Base-by-base conservation (phyloP, 2,329 filamentous ascomycete species). In the Penicillium sp. region DNA sequence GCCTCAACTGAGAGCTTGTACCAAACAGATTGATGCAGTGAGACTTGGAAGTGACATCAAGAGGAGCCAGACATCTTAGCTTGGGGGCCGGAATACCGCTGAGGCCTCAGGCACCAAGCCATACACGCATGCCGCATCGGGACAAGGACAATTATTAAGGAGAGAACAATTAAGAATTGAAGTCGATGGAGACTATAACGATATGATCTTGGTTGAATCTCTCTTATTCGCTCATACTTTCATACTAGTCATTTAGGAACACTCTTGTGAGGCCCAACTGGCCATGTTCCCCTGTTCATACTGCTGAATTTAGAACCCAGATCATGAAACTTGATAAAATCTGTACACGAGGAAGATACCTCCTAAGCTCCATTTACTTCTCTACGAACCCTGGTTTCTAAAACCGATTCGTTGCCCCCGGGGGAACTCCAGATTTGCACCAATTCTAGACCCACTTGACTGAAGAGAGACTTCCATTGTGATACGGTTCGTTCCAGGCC, bases 401-500 rank as follows among this genome's bases (percentile, higher is more conserved):
- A 10, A 28, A 43, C 52, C 11, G 35, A 43, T 43, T 54, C 52
- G 28, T 54, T 54, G 8, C 22, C 52, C 37, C 38, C 19, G 7
- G 37, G 25, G 10, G 52, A 42, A 22, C 35, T 40, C 64, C 64
- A 65, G 11, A 66, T 58, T 16, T 63, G 25, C 1, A 66, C 52
- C 5, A 68, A 28, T 60, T 73, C 72, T 37, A 79, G 61, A 1
- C 76, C 76, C 1, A 66, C 70, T 5, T 63, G 66, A 19, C 69
- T 69, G 2, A 76, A 63, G 22, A 79, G 53, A 6, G 57, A 52
- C 35, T 65, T 69, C 73, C 76, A 81, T 60, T 79, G 75, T 19
- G 59, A 66, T 53, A 77, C 73, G 4, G 75, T 79, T 52, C 78
- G 66, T 64, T 81, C 77, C 51, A 71, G 65, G 0, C 73, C 72